These are phyloP conservation scores for Lentinula edodes DNA, from an alignment of 768 basidiomycete species.

Conservation along the genomic window DNA sequence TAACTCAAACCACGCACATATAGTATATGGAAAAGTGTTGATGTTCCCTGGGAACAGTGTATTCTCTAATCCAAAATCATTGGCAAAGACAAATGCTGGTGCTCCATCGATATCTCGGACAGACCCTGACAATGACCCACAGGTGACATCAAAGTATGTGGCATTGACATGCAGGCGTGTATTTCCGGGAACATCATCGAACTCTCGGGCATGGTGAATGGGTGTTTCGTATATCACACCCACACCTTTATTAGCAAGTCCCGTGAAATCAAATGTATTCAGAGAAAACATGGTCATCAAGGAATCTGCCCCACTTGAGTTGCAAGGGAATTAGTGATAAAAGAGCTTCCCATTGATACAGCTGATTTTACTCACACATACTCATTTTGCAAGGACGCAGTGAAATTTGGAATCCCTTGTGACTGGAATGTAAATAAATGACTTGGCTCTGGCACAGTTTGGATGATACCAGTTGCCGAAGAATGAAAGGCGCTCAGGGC, in stretches of 20 bases:
- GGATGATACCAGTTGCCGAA: not conserved
- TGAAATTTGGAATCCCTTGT: not conserved
- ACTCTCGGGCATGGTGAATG: not conserved
- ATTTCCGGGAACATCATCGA: not conserved
- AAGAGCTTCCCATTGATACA: not conserved
- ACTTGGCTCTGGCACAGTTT: too few relatives aligned
- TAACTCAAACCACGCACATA: not conserved
- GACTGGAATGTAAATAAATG: not conserved
- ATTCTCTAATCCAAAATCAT: not conserved
- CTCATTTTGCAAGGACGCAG: not conserved
- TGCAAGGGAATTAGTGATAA: not conserved
- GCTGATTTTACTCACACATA: not conserved
- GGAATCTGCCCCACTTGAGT: not conserved
- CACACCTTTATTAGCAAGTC: not conserved
- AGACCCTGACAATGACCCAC: not conserved
- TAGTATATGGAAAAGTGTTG: not conserved
- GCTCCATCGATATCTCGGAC: not conserved
- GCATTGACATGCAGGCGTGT: not conserved
- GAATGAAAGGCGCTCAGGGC: not conserved
- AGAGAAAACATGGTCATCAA: not conserved
- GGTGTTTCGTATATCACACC: slow-evolving; percentile 1
- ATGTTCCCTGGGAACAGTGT: not conserved
- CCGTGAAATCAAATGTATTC: not conserved
- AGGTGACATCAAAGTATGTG: slow-evolving; percentile 3
- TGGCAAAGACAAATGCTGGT: not conserved